Evolutionary conservation across 192 early-diverging fungal genomes (phyloP), one percentile per base, ranked within the genome.

Genomic region (Mortierella hygrophila): DNA sequence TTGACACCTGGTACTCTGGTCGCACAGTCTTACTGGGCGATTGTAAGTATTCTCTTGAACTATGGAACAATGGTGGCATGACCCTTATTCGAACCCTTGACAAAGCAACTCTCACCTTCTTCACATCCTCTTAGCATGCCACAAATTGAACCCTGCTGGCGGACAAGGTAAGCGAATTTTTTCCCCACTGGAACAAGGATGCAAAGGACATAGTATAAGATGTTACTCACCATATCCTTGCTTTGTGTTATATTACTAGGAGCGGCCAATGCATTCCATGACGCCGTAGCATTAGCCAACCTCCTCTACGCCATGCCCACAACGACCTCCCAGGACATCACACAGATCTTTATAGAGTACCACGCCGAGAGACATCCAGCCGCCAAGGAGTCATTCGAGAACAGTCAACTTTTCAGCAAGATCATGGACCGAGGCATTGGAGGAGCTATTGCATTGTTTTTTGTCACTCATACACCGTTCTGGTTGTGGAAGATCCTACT

Each of bases 1-100:
- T 75, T 35, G 73, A 75, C 5, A 75, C 73, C 23, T 75, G 73
- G 73, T 55, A 57, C 32, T 46, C 47, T 49, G 52, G 73, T 23
- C 52, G 73, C 6, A 23, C 23, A 10, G 73, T 75, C 21, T 37
- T 75, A 1, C 26, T 75, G 10, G 73, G 73, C 7, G 73, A 75
- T 40, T 47, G 73, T 75, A 75, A 38, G 29, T 38, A 0, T 38
- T 4, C 0, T 4, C 10, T 52, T 49, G 15, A 3, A 7, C 6
- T 11, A 4, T 75, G 2, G 18, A n/a, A 8, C 2, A 0, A 16
- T 26, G 29, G 7, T 41, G 4, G 9, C 23, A 16, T 74, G 23
- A 29, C 0, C 1, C 26, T 38, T 29, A 7, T 20, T 46, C 44
- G 13, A 46, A 13, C 23, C n/a, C 23, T 6, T 15, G 9, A 21